phyloP scores from a whole-genome alignment of 352 stramenopile species.

The Aphanomyces astaci region DNA sequence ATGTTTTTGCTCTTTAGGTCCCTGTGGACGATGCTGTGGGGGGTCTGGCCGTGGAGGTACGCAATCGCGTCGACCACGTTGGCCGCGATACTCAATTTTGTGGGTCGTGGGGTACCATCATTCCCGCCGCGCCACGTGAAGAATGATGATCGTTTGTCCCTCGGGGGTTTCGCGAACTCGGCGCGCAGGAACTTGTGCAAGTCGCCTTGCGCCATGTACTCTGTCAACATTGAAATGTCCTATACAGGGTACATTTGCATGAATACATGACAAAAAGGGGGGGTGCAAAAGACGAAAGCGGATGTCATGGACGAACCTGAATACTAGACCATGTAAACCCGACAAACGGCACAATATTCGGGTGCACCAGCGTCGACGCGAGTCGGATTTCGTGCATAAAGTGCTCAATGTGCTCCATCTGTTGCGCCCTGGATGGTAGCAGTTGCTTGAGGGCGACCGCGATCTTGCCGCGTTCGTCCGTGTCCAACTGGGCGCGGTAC shows the following conservation, averaged over 20 bases:
- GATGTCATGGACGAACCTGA: neutral
- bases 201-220: slow-evolving; percentile 18
- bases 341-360: slow-evolving; percentile 20
- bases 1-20: slow-evolving; percentile 47
- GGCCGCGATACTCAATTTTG: slow-evolving; percentile 15
- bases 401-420: slow-evolving; percentile 15
- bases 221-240: slow-evolving; percentile 21
- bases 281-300: neutral
- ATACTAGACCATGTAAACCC: slow-evolving; percentile 16
- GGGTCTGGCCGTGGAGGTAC: slow-evolving; percentile 8
- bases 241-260: slow-evolving; percentile 3
- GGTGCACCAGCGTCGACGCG: neutral
- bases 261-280: neutral
- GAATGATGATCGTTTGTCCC: neutral
- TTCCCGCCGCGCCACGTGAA: neutral
- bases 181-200: neutral
- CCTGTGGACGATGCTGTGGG: slow-evolving; percentile 22
- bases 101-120: neutral
- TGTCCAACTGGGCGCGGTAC: slow-evolving; percentile 7
- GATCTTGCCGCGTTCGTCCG: neutral
- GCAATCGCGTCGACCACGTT: slow-evolving; percentile 21
- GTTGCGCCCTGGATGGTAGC: neutral
- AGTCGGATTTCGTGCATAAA: slow-evolving; percentile 23
- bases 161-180: slow-evolving; percentile 12
- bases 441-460: slow-evolving; percentile 15